These are phyloP conservation scores for Ramicandelaber brevisporus DNA, from an alignment of 192 early-diverging fungal genomes.

Conservation along the genomic window DNA sequence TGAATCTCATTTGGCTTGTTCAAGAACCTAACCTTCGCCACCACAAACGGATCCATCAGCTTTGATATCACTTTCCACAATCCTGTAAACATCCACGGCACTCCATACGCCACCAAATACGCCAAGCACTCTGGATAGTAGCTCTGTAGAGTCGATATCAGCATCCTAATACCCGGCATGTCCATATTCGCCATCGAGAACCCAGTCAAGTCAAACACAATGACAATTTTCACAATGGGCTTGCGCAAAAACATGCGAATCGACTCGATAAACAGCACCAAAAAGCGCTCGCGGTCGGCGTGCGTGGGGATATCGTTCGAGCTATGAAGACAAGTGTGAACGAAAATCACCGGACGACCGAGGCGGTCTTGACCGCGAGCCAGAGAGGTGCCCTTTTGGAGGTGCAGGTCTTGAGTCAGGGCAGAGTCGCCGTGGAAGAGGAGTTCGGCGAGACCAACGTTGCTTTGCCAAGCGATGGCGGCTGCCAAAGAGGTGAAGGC, in stretches of 20 bases:
- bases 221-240: conserved; percentile 16
- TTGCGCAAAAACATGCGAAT: conserved; percentile 10
- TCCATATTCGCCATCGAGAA: conserved; percentile 41
- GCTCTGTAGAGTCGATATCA: conserved; percentile 37
- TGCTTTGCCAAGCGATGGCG: conserved; percentile 31
- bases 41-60: conserved; percentile 52
- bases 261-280: conserved; percentile 13
- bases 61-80: conserved; percentile 45
- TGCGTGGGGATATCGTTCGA: too few relatives aligned
- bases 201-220: conserved; percentile 39
- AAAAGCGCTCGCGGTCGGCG: conserved; percentile 1
- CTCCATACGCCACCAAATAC: conserved; percentile 31
- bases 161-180: conserved; percentile 30
- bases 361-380: conserved; percentile 8
- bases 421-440: too few relatives aligned
- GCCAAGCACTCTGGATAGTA: conserved; percentile 62
- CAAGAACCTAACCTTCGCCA: conserved; percentile 40
- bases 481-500: conserved; percentile 28
- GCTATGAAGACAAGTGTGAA: conserved; percentile 12
- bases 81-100: conserved; percentile 52
- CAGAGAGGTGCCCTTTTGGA: conserved; percentile 13
- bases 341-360: conserved; percentile 12
- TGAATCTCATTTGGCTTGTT: conserved; percentile 23
- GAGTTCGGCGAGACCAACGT: conserved; percentile 9
- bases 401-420: too few relatives aligned